These are phyloP conservation scores for Phytophthora parvispora DNA, from an alignment of 352 stramenopile genomes.

Conservation along the genomic window DNA sequence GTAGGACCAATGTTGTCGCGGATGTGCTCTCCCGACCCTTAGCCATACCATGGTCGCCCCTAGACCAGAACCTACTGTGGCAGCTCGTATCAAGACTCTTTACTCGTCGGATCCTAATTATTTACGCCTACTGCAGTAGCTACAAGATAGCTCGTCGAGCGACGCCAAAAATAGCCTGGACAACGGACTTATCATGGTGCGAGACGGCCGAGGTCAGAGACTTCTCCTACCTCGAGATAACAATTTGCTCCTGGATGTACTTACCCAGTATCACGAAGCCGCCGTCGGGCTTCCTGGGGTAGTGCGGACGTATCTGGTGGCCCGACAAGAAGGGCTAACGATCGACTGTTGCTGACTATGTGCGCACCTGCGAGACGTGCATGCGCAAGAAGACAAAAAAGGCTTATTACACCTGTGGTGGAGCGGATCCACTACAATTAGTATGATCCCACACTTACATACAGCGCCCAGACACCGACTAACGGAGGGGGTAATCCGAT, in stretches of 20 bases:
- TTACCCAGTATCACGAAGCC: not conserved
- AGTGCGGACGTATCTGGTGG: not conserved
- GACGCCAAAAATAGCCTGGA: not conserved
- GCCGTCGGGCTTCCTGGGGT: not conserved
- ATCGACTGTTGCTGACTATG: not conserved
- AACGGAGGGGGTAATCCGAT: too few relatives aligned
- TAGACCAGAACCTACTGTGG: not conserved
- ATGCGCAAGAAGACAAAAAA: not conserved
- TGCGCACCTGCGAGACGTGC: not conserved
- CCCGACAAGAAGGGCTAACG: not conserved
- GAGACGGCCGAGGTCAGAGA: not conserved
- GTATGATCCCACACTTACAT: too few relatives aligned
- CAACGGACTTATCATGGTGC: not conserved
- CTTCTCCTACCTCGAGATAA: not conserved
- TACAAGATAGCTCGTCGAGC: not conserved
- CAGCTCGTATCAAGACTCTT: not conserved
- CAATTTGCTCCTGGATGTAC: not conserved
- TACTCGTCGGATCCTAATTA: not conserved
- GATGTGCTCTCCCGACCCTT: constrained; percentile 1
- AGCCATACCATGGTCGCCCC: not conserved
- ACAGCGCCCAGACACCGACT: too few relatives aligned
- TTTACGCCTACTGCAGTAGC: not conserved
- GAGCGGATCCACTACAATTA: too few relatives aligned
- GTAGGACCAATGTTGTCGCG: not conserved
- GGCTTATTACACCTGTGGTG: not conserved